Percentiles rank a stretch among this genome's conserved stretches.
Evolutionary conservation across 768 basidiomycete species (phyloP).

Genomic region (Hygrophorus pudorinus): DNA sequence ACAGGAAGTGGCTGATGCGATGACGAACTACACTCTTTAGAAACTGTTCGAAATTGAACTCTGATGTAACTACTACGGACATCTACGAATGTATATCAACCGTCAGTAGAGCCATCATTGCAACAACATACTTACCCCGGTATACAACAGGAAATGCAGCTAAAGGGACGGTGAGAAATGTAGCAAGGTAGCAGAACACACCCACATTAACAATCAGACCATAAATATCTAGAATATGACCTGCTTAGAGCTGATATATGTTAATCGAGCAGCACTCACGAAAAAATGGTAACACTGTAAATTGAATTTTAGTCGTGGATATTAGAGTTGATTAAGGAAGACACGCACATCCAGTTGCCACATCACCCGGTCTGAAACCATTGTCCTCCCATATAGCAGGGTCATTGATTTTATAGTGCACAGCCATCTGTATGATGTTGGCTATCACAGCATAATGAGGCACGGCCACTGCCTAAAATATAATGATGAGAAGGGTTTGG

Average conservation of each 20-base stretch:
- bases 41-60: slow-evolving; percentile 49
- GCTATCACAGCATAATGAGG: slow-evolving; percentile 50
- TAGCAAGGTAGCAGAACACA: background rate
- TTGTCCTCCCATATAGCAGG: slow-evolving; percentile 34
- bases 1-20: slow-evolving; percentile 46
- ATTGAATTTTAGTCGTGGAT: slow-evolving; percentile 12
- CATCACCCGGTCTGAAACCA: slow-evolving; percentile 45
- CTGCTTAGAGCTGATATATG: slow-evolving; percentile 14
- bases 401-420: slow-evolving; percentile 40
- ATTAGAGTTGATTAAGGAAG: slow-evolving; percentile 1
- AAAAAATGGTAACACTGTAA: slow-evolving; percentile 47
- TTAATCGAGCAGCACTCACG: slow-evolving; percentile 37
- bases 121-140: slow-evolving; percentile 29
- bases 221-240: slow-evolving; percentile 44
- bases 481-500: background rate
- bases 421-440: slow-evolving; percentile 51
- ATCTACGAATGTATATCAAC: slow-evolving; percentile 24
- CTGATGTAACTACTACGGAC: slow-evolving; percentile 51
- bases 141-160: slow-evolving; percentile 50
- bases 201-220: slow-evolving; percentile 51
- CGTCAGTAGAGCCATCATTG: background rate
- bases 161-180: slow-evolving; percentile 21
- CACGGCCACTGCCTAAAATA: slow-evolving; percentile 46
- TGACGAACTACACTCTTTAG: slow-evolving; percentile 49
- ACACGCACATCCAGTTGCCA: slow-evolving; percentile 45